phyloP scores from a whole-genome alignment of 768 basidiomycete genomes.

The Lyophyllum atratum region DNA sequence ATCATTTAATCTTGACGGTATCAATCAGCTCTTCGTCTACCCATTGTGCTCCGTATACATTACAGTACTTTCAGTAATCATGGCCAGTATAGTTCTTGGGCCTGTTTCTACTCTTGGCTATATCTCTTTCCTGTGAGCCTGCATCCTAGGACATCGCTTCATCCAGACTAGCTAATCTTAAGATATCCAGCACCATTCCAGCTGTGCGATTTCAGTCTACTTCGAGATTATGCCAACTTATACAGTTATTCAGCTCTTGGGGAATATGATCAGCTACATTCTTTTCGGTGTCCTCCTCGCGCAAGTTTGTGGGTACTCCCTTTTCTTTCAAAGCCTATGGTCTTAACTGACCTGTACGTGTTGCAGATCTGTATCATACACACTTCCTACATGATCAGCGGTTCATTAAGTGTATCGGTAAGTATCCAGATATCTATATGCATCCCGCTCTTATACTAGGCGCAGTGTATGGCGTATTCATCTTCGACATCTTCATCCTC shows the following conservation, averaged over 20 bases:
- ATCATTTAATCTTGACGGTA: background rate
- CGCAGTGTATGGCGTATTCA: slow-evolving; percentile 15
- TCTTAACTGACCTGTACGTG: background rate
- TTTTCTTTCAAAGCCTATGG: background rate
- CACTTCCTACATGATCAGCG: slow-evolving; percentile 1
- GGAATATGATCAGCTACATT: slow-evolving; percentile 11
- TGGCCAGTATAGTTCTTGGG: background rate
- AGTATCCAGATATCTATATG: background rate
- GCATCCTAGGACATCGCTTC: background rate
- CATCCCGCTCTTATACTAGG: background rate
- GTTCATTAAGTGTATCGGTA: slow-evolving; percentile 11
- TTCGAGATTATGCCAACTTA: too few species aligned
- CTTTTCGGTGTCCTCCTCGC: slow-evolving; percentile 12
- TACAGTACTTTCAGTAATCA: background rate
- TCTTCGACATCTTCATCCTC: slow-evolving; percentile 19
- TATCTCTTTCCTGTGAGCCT: background rate
- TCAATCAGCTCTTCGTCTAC: background rate
- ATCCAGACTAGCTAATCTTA: background rate
- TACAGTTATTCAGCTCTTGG: slow-evolving; percentile 6
- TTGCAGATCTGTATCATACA: slow-evolving; percentile 9
- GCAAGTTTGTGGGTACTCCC: slow-evolving; percentile 10
- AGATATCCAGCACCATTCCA: too few species aligned
- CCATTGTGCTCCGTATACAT: too few species aligned
- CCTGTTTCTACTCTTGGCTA: background rate
- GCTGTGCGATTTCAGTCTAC: too few species aligned